Base-by-base conservation (phyloP, 2,329 filamentous ascomycete genomes). In the Volutella citrinella region DNA sequence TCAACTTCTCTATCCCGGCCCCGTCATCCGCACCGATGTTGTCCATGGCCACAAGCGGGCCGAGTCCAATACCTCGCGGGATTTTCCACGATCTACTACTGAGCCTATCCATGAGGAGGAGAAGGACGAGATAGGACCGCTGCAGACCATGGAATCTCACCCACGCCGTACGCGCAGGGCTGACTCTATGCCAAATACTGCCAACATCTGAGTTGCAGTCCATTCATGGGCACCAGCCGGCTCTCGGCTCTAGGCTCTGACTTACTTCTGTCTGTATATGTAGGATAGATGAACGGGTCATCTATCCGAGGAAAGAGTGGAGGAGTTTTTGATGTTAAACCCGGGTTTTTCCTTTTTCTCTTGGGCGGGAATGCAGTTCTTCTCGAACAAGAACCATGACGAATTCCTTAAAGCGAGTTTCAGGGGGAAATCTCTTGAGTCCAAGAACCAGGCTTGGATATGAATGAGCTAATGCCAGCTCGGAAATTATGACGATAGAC, bases 1-100 rank as follows among this genome's bases (percentile, higher is more conserved):
- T 6, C 63, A 67, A 30, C 59, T 76, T 17, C 52, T 76, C 10
- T 72, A 72, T 29, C 72, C 70, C 0, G 72, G 72, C 0, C 72
- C 72, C 1, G 55, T 56, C 8, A 46, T 67, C 6, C 56, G 57
- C 12, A 57, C 52, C 7, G 54, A 60, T 12, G 40, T 42, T 25
- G 50, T 44, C n/a, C 52, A 47, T 20, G 42, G 42, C 4, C 55
- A 55, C 27, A 54, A 49, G 25, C 51, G 56, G 15, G 42, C 38
- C 11, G 49, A 41, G n/a, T 63, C 61, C 6, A 47, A 33, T 9
- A 46, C 49, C 11, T 45, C 48, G 7, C 42, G 47, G 13, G 30
- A 37, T 11, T 52, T 54, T 9, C 40, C 40, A 19, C 49, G 51
- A 20, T 41, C 44, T 19, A 47, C 52, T 11, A 52, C 57, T 5